Evolutionary conservation across 83 land plant genomes (phyloP).

Genomic region (Picea abies): DNA sequence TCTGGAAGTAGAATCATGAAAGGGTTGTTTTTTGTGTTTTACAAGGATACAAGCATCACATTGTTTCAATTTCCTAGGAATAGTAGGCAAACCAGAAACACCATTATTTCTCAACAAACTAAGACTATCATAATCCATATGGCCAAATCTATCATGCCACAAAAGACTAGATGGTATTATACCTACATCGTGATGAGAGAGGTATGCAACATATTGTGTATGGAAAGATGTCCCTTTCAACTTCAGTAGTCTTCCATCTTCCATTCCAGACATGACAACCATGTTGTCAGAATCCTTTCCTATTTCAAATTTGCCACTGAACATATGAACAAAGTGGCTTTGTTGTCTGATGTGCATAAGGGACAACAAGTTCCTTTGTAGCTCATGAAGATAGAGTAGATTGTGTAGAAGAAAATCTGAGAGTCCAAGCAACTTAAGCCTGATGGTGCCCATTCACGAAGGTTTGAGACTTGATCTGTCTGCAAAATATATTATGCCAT

Average conservation of each 20-base stretch:
- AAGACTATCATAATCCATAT: too few relatives aligned
- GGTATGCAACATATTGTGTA: background rate
- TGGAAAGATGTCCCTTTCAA: background rate
- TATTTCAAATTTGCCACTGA: background rate
- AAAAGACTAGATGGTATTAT: background rate
- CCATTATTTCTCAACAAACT: background rate
- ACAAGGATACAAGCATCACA: background rate
- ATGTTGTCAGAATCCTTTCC: background rate
- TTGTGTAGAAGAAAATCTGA: background rate
- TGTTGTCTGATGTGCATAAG: background rate
- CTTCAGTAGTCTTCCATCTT: background rate
- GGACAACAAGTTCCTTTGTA: background rate
- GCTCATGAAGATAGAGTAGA: background rate
- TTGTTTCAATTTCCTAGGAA: background rate
- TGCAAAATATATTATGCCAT: too few relatives aligned
- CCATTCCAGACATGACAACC: background rate
- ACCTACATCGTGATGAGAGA: background rate
- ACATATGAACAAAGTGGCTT: background rate
- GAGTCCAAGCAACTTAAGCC: background rate
- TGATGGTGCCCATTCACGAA: background rate
- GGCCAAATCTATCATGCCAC: background rate
- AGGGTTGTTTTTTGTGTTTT: too few relatives aligned
- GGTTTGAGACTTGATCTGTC: too few relatives aligned
- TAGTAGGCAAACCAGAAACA: background rate
- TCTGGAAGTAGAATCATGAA: background rate